Conservation (phyloP, 805 yeast species). For the Candida patagonica region DNA sequence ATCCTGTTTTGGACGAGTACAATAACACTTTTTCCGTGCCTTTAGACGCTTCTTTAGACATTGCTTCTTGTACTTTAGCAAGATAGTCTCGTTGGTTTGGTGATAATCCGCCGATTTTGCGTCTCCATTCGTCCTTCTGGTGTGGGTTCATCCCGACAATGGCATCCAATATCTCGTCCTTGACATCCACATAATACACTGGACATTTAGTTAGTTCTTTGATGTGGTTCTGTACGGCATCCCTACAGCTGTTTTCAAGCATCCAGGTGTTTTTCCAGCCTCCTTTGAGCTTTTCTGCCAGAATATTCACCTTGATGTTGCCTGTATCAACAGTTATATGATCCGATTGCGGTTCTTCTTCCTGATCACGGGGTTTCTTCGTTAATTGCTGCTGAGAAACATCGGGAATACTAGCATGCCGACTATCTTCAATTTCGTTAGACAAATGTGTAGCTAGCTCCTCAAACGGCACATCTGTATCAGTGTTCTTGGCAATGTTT, state of each 20-base stretch:
- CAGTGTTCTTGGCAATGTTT: constrained; percentile 50
- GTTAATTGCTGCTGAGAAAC: neutral
- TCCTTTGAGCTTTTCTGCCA: constrained; percentile 62
- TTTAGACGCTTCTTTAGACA: constrained; percentile 59
- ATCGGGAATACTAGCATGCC: neutral
- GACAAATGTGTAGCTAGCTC: constrained; percentile 48
- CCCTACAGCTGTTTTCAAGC: constrained; percentile 68
- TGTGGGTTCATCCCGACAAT: constrained; percentile 32
- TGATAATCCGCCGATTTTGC: constrained; percentile 77
- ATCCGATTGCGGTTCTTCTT: neutral
- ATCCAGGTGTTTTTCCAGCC: constrained; percentile 68
- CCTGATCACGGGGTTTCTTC: neutral
- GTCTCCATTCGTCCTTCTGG: constrained; percentile 42
- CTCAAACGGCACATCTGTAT: constrained; percentile 61
- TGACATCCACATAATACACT: constrained; percentile 63
- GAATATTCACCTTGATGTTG: constrained; percentile 31
- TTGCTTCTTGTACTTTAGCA: constrained; percentile 57
- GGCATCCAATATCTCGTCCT: constrained; percentile 80
- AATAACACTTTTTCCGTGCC: constrained; percentile 71
- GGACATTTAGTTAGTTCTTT: constrained; percentile 56
- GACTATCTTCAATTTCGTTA: constrained; percentile 17
- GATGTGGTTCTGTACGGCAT: constrained; percentile 47
- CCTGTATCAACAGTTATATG: neutral
- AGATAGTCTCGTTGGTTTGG: constrained; percentile 79
- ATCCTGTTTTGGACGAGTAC: constrained; percentile 69